phyloP scores from a whole-genome alignment of 2,329 filamentous ascomycete genomes.

The Pezicula rhizophila region DNA sequence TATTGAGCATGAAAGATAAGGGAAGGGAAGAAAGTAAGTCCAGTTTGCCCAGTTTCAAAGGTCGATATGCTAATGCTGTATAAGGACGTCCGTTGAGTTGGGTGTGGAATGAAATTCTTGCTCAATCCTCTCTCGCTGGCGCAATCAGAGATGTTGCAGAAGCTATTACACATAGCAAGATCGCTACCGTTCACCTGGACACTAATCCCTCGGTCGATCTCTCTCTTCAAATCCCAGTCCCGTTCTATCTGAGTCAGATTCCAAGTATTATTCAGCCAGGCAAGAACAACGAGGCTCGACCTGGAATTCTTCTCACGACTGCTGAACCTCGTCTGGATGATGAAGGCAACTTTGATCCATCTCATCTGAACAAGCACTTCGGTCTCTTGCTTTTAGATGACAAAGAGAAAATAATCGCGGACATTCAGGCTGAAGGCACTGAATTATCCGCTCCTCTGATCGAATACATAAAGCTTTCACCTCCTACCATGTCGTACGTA shows the following conservation, averaged over 20 bases:
- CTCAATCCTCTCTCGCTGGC: slow-evolving; percentile 70
- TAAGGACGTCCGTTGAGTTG: slow-evolving; percentile 44
- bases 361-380: slow-evolving; percentile 77
- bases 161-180: slow-evolving; percentile 75
- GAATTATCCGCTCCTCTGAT: slow-evolving; percentile 72
- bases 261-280: slow-evolving; percentile 45
- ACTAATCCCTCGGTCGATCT: slow-evolving; percentile 51
- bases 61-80: slow-evolving; percentile 7
- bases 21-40: slow-evolving; percentile 57
- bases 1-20: slow-evolving; percentile 75
- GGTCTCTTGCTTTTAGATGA: slow-evolving; percentile 80
- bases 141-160: slow-evolving; percentile 79
- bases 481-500: slow-evolving; percentile 52
- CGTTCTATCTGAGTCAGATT: slow-evolving; percentile 54
- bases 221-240: slow-evolving; percentile 59
- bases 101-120: slow-evolving; percentile 66
- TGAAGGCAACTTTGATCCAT: slow-evolving; percentile 59
- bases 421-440: slow-evolving; percentile 71
- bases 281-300: slow-evolving; percentile 62
- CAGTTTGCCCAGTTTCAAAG: neutral
- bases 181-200: slow-evolving; percentile 74
- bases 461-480: slow-evolving; percentile 73
- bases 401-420: slow-evolving; percentile 65
- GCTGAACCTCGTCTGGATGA: slow-evolving; percentile 69
- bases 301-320: slow-evolving; percentile 80